A percentile compares a stretch with the other conserved stretches of the same genome.
These are phyloP conservation scores for Excoecaria cochinchinensis DNA, from an alignment of 345 rosid species.

Conservation along the genomic window DNA sequence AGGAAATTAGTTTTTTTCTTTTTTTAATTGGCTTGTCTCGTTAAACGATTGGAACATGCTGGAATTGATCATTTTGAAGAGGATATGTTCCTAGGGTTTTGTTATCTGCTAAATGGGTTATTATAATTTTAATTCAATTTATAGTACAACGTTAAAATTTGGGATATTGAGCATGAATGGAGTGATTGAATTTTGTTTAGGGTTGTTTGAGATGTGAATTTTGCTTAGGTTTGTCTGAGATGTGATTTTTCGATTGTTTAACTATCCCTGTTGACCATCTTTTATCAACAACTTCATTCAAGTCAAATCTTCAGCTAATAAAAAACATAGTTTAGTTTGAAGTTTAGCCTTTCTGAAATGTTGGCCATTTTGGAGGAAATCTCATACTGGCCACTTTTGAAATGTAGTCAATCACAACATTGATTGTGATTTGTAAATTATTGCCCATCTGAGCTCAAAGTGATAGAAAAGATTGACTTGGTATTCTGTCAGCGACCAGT, in stretches of 20 bases:
- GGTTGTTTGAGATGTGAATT: background rate
- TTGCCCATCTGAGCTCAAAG: background rate
- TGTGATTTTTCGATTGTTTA: too few species aligned
- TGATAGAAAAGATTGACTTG: background rate
- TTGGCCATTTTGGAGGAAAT: background rate
- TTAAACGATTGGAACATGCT: background rate
- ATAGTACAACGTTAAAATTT: background rate
- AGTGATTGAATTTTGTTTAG: background rate
- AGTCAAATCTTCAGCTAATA: background rate
- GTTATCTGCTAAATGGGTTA: too few species aligned
- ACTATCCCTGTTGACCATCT: background rate
- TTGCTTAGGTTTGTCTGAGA: too few species aligned
- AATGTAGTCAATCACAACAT: background rate
- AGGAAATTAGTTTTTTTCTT: background rate
- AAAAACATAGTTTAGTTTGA: background rate
- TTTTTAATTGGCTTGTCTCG: background rate
- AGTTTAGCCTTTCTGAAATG: background rate
- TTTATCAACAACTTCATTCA: background rate
- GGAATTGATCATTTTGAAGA: background rate
- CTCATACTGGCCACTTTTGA: background rate
- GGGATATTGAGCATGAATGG: background rate
- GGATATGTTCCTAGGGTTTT: slow-evolving; percentile 6
- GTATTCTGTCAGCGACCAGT: background rate
- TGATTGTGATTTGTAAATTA: background rate
- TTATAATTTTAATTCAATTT: slow-evolving; percentile 1